A percentile compares a stretch with the other conserved stretches of the same genome.
These are phyloP conservation scores for Debaryomyces subglobosus DNA, from an alignment of 1,139 yeast genomes.

Conservation along the genomic window DNA sequence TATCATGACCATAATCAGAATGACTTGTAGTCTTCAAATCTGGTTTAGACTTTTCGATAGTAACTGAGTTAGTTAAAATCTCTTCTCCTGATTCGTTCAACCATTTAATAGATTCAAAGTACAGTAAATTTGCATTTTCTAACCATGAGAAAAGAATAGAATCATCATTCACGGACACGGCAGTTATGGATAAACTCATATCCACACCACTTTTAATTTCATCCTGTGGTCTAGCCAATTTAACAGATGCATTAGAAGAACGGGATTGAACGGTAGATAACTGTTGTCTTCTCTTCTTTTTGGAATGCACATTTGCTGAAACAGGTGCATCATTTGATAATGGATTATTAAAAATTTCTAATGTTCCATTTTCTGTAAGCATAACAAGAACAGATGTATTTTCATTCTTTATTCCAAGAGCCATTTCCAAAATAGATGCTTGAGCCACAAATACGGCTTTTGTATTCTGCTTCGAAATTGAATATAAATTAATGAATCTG, in stretches of 20 bases:
- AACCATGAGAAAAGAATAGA: constrained; percentile 64
- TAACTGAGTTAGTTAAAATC: constrained; percentile 26
- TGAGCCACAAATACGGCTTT: constrained; percentile 66
- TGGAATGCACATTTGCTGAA: constrained; percentile 21
- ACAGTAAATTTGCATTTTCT: constrained; percentile 68
- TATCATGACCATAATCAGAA: constrained; percentile 60
- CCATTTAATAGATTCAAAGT: constrained; percentile 66
- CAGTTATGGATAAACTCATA: constrained; percentile 43
- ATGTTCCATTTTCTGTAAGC: constrained; percentile 67
- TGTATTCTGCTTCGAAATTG: constrained; percentile 45
- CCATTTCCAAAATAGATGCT: constrained; percentile 53
- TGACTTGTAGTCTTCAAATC: constrained; percentile 38
- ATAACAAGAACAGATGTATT: constrained; percentile 52
- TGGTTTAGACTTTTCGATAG: constrained; percentile 45
- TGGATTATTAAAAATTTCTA: constrained; percentile 67
- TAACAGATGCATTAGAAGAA: constrained; percentile 47
- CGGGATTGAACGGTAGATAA: constrained; percentile 46
- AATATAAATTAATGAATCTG: constrained; percentile 75
- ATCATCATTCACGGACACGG: constrained; percentile 41
- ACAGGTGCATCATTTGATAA: constrained; percentile 30
- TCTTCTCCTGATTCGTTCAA: constrained; percentile 34
- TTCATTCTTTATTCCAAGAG: constrained; percentile 34
- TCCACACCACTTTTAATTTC: constrained; percentile 38
- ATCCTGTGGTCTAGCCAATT: constrained; percentile 46
- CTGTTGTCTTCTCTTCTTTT: constrained; percentile 42